Conservation (phyloP, 2,329 filamentous ascomycete genomes). For the Graphium sp. region DNA sequence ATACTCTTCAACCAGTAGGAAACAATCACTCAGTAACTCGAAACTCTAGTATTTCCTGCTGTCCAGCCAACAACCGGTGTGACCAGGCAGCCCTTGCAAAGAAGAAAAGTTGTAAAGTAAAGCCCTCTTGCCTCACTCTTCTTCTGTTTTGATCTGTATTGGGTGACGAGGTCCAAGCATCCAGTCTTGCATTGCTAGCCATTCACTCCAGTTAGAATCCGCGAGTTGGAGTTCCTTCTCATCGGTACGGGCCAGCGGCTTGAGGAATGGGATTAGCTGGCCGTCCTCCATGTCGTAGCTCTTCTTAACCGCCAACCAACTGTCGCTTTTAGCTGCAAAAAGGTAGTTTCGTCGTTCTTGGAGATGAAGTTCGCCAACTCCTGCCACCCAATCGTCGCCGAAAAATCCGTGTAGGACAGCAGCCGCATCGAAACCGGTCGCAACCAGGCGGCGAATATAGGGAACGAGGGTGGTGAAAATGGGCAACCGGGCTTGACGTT, state of each 20-base stretch:
- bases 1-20: too few species aligned
- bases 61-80: too few species aligned
- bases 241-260: conserved; percentile 59
- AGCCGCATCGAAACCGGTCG: conserved; percentile 78
- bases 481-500: conserved; percentile 6
- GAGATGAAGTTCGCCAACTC: conserved; percentile 70
- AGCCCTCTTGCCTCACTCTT: too few species aligned
- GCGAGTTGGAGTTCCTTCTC: conserved; percentile 70
- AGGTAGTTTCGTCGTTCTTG: conserved; percentile 86
- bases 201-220: conserved; percentile 80
- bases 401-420: conserved; percentile 90
- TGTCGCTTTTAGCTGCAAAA: conserved; percentile 84
- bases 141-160: too few species aligned
- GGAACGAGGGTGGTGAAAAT: conserved; percentile 49
- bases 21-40: too few species aligned
- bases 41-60: too few species aligned
- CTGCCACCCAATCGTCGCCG: conserved; percentile 75
- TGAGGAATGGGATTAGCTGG: conserved; percentile 75
- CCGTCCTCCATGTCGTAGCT: conserved; percentile 77
- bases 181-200: conserved; percentile 96
- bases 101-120: too few species aligned
- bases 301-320: conserved; percentile 76
- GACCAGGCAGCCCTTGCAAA: background rate
- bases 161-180: conserved; percentile 74
- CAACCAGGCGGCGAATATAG: conserved; percentile 78